Base-by-base conservation (phyloP, 345 rosid species). In the Anastatica hierochuntica region DNA sequence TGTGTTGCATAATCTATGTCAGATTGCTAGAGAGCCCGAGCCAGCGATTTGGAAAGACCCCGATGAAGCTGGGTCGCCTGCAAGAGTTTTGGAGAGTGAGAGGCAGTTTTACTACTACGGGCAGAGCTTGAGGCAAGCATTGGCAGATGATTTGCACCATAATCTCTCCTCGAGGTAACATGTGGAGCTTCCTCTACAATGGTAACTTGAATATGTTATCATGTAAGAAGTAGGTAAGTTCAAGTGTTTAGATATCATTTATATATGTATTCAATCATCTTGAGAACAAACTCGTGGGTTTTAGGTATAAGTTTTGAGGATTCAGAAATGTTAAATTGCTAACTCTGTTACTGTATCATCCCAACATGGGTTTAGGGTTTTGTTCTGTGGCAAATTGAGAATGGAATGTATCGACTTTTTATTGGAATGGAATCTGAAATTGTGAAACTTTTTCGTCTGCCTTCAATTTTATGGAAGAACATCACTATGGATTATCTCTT, bases 21-120 rank as follows among this genome's bases (percentile, higher is more conserved):
- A 92, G 76, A 79, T 88, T 47, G 94, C 94, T 0, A 76, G 98
- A 73, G 98, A 92, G 66, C 98, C 98, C 0, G 98, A 92, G 70
- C 98, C 98, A 1, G 95, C 78, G 74, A 45, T 64, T 14, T 79
- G 83, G 79, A 85, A 79, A 60, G 97, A 92, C 56, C 94, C 90
- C 0, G 95, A 85, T 38, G 98, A 92, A 76, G 67, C 49, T 64
- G 98, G 94, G 13, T 23, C 56, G 40, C 77, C 79, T 1, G 73
- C 86, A 0, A 81, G 90, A 58, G 84, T 85, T 17, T 79, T 88
- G 29, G 95, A 88, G 76, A 76, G 69, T 20, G 98, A 92, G 90
- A 85, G 80, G 72, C 70, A 83, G 35, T 77, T 79, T 34, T 82
- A 76, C 60, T 92, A 79, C 63, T 79, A 72, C 5, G 96, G 98